Conservation (phyloP, 208 protist species). For the Acanthamoeba triangularis region DNA sequence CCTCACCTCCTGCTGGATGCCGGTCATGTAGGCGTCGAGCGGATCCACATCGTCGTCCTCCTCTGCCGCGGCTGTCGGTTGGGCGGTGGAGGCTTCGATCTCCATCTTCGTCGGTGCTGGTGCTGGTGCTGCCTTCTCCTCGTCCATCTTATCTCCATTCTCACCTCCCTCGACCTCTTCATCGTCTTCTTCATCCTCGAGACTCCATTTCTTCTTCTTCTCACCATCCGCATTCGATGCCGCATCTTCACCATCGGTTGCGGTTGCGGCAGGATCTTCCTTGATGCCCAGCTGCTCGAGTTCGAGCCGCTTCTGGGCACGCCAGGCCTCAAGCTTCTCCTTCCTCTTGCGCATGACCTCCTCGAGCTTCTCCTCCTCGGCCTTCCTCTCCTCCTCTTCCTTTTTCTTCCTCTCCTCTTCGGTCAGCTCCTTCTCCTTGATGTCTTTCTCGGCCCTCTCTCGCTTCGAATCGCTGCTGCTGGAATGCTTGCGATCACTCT, state of each 20-base stretch:
- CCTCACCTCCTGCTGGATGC: slow-evolving; percentile 81
- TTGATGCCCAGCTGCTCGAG: neutral
- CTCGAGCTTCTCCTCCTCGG: slow-evolving; percentile 57
- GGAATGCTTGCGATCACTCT: neutral
- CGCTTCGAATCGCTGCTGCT: neutral
- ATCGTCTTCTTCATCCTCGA: slow-evolving; percentile 67
- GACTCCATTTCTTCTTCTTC: slow-evolving; percentile 60
- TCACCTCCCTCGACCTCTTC: slow-evolving; percentile 73
- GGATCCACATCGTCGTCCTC: slow-evolving; percentile 87
- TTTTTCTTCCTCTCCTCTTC: slow-evolving; percentile 23
- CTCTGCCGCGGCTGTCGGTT: neutral
- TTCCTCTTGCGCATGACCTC: slow-evolving; percentile 56
- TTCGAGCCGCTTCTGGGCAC: slow-evolving; percentile 8
- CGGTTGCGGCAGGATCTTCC: neutral
- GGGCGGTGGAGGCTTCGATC: slow-evolving; percentile 22
- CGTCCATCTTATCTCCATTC: slow-evolving; percentile 38
- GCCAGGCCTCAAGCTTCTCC: slow-evolving; percentile 62
- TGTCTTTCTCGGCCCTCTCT: neutral
- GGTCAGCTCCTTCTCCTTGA: neutral
- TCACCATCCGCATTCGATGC: neutral
- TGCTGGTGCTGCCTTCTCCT: neutral
- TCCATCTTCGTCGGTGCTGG: neutral
- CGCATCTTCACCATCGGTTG: neutral
- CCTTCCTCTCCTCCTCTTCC: slow-evolving; percentile 27
- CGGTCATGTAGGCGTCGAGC: slow-evolving; percentile 91